Conservation (phyloP, 768 basidiomycete genomes). For the Sarcodon aspratus region DNA sequence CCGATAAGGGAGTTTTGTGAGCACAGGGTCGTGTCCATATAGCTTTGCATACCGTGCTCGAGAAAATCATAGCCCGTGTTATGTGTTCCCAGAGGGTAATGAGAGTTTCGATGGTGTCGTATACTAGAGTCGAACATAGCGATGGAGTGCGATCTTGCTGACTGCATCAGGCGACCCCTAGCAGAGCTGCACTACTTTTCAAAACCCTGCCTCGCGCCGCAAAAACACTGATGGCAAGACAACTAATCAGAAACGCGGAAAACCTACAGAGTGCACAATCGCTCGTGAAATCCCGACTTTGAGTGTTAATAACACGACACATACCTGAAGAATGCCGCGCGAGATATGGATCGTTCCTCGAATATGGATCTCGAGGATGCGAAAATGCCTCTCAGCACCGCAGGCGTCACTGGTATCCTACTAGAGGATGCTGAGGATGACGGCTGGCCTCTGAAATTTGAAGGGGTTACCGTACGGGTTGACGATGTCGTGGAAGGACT, state of each 20-base stretch:
- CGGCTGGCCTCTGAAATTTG: constrained; percentile 6
- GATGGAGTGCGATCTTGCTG: background rate
- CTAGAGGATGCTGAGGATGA: constrained; percentile 33
- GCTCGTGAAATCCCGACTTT: background rate
- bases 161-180: constrained; percentile 41
- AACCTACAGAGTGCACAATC: constrained; percentile 35
- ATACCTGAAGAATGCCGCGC: constrained; percentile 80
- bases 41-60: too few relatives aligned
- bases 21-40: too few relatives aligned
- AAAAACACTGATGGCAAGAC: constrained; percentile 65
- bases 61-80: too few relatives aligned
- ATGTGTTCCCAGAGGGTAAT: too few relatives aligned
- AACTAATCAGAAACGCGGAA: constrained; percentile 73
- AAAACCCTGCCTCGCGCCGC: constrained; percentile 64
- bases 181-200: constrained; percentile 50
- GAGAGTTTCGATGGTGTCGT: too few relatives aligned
- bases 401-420: constrained; percentile 76
- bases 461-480: constrained; percentile 12
- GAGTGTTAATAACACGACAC: background rate
- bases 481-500: constrained; percentile 5
- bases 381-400: constrained; percentile 74
- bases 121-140: too few relatives aligned
- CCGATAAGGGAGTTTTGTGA: too few relatives aligned
- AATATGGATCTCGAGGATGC: constrained; percentile 72
- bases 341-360: constrained; percentile 77